Conservation (phyloP, 371 early-diverging fungal genomes). For the Apophysomyces variabilis region DNA sequence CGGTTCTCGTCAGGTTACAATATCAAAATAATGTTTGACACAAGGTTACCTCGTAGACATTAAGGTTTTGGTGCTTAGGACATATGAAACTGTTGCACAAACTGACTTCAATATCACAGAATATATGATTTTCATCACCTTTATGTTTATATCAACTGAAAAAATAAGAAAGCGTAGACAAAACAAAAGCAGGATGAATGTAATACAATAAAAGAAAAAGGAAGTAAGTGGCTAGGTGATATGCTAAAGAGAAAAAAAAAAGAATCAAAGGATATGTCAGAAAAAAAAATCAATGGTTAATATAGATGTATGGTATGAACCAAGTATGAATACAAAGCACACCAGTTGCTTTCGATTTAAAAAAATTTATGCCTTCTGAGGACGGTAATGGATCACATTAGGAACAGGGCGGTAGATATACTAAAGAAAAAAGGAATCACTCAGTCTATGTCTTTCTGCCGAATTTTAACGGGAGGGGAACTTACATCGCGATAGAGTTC, state of each 20-base stretch:
- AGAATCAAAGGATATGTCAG: background rate
- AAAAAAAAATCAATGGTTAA: background rate
- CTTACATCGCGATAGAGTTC: conserved; percentile 72
- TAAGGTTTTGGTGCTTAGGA: too few relatives aligned
- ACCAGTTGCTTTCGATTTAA: background rate
- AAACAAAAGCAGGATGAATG: too few relatives aligned
- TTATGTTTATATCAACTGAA: too few relatives aligned
- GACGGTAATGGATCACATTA: conserved; percentile 61
- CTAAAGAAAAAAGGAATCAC: conserved; percentile 22
- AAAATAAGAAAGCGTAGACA: too few relatives aligned
- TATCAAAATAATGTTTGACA: too few relatives aligned
- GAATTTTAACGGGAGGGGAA: background rate
- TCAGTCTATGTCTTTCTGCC: too few relatives aligned
- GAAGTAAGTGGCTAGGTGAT: background rate
- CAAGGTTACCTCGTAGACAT: too few relatives aligned
- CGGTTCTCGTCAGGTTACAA: too few relatives aligned
- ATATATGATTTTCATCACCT: too few relatives aligned
- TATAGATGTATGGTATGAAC: background rate
- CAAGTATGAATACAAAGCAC: background rate
- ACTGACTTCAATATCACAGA: too few relatives aligned
- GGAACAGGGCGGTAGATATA: conserved; percentile 69
- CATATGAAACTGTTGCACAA: too few relatives aligned
- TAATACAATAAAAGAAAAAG: too few relatives aligned
- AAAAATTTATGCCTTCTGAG: conserved; percentile 26
- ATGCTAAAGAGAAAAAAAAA: background rate